Conservation (phyloP, 2,329 filamentous ascomycete genomes). For the Hypoxylon sp. region DNA sequence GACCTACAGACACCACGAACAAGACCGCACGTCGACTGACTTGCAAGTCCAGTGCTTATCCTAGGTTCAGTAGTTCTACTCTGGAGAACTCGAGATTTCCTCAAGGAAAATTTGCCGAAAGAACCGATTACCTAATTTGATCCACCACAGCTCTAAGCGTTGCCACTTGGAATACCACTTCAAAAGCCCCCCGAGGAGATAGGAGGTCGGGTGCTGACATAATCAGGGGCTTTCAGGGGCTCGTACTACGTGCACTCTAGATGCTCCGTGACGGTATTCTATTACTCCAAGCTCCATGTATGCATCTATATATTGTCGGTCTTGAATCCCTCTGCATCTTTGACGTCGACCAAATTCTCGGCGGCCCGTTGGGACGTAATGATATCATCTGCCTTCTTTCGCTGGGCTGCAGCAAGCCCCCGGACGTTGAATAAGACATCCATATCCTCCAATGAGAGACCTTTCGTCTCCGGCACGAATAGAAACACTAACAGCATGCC, state of each 20-base stretch:
- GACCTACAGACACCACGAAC: too few relatives aligned
- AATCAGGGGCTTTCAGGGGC: background rate
- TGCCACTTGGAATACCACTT: background rate
- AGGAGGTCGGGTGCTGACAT: background rate
- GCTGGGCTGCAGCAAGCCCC: conserved; percentile 18
- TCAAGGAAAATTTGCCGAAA: background rate
- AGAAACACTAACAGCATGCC: conserved; percentile 52
- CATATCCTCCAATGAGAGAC: conserved; percentile 53
- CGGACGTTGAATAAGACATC: conserved; percentile 48
- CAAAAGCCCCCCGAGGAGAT: background rate
- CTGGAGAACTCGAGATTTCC: background rate
- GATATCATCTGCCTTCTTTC: conserved; percentile 17
- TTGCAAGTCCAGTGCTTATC: background rate
- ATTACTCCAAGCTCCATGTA: background rate
- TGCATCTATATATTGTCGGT: background rate
- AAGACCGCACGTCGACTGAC: too few relatives aligned
- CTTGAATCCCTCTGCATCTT: background rate
- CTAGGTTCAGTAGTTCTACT: background rate
- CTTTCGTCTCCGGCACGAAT: conserved; percentile 55
- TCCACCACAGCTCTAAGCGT: background rate
- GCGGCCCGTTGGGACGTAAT: conserved; percentile 9
- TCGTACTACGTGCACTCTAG: background rate
- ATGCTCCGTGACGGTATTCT: background rate
- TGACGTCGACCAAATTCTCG: conserved; percentile 2
- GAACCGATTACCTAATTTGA: background rate